Percentiles rank a stretch among this genome's conserved stretches.
phyloP scores from a whole-genome alignment of 306 rosid genomes.

The Trifolium pratense region DNA sequence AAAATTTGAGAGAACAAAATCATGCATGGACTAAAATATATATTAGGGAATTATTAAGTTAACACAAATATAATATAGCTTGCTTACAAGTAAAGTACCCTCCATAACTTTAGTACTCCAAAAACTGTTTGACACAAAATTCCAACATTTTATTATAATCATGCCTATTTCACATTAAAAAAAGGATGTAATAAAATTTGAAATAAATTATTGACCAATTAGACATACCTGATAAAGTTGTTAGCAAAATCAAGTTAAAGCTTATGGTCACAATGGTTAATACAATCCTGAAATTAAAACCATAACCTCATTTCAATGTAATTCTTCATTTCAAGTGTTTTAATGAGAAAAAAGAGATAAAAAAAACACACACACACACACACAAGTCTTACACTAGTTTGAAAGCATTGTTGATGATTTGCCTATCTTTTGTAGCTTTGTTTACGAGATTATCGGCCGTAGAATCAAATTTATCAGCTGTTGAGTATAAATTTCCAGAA shows the following conservation, averaged over 20 bases:
- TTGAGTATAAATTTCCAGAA: conserved; percentile 49
- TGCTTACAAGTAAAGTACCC: conserved; percentile 59
- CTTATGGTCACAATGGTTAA: conserved; percentile 53
- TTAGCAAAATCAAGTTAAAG: conserved; percentile 57
- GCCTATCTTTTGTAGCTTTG: conserved; percentile 54
- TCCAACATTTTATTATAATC: conserved; percentile 37
- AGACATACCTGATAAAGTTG: conserved; percentile 60
- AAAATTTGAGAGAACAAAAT: not conserved
- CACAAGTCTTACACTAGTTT: conserved; percentile 51
- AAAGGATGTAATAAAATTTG: not conserved
- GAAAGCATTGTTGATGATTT: conserved; percentile 52
- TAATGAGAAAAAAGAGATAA: not conserved
- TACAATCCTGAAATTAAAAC: conserved; percentile 61
- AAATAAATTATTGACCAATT: not conserved
- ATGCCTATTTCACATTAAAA: not conserved
- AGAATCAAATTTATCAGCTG: conserved; percentile 48
- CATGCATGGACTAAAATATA: conserved; percentile 4
- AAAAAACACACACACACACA: no score
- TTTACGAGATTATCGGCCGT: conserved; percentile 53
- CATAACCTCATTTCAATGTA: not conserved
- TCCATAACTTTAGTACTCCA: conserved; percentile 54
- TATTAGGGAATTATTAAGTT: not conserved
- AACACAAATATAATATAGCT: conserved; percentile 11
- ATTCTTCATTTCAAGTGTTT: not conserved
- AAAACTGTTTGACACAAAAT: conserved; percentile 52